Percentiles rank a stretch among this genome's conserved stretches.
Evolutionary conservation across 345 rosid genomes (phyloP).

Genomic region (Brassica nigra): DNA sequence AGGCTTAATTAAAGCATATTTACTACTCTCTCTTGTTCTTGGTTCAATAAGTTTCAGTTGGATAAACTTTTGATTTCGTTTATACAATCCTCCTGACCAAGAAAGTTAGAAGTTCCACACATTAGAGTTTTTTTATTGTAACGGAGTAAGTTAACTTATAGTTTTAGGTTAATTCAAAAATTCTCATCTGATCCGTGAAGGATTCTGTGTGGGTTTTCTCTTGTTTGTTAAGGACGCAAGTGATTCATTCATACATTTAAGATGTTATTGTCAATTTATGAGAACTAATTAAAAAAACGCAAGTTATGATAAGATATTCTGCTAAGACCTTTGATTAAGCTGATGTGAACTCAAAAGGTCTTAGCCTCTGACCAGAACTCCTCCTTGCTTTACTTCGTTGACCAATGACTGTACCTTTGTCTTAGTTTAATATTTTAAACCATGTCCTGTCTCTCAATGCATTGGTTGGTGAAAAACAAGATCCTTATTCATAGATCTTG

Average conservation of each 20-base stretch:
- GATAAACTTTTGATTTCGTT: neutral
- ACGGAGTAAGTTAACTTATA: neutral
- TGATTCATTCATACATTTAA: constrained; percentile 42
- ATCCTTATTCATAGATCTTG: neutral
- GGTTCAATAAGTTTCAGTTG: neutral
- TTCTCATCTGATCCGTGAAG: no score
- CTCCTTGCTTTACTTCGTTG: constrained; percentile 41
- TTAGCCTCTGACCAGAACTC: constrained; percentile 46
- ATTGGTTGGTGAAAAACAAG: constrained; percentile 19
- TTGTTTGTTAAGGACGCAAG: constrained; percentile 14
- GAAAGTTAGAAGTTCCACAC: neutral
- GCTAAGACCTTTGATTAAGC: neutral
- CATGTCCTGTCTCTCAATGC: constrained; percentile 24
- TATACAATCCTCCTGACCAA: no score
- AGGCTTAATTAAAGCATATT: neutral
- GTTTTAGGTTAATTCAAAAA: neutral
- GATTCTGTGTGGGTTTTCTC: neutral
- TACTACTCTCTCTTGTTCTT: neutral
- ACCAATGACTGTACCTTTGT: constrained; percentile 18
- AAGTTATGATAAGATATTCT: constrained; percentile 30
- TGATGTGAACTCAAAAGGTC: constrained; percentile 36
- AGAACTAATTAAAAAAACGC: constrained; percentile 14
- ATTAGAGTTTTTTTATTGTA: neutral
- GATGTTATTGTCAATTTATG: constrained; percentile 47
- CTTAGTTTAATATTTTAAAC: constrained; percentile 12